These are phyloP conservation scores for Cladophialophora bantiana DNA, from an alignment of 2,329 filamentous ascomycete genomes.

Conservation along the genomic window DNA sequence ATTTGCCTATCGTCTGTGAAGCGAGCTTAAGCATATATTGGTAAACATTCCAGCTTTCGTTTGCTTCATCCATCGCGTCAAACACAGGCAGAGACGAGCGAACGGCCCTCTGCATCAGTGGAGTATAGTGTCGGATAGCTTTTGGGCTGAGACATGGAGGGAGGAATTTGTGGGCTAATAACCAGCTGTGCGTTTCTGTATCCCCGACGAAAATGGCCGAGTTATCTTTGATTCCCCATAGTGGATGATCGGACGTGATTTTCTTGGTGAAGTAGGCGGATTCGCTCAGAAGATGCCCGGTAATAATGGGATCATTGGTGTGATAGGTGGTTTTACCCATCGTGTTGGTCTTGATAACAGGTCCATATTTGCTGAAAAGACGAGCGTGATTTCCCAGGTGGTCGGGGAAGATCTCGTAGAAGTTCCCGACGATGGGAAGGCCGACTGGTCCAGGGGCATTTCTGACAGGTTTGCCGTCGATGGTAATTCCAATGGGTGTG, in stretches of 20 bases:
- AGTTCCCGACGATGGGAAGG: slow-evolving; percentile 58
- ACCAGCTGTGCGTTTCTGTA: slow-evolving; percentile 40
- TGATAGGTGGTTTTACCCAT: slow-evolving; percentile 60
- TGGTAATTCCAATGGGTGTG: no score
- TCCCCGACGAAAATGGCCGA: slow-evolving; percentile 46
- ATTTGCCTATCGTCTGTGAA: no score
- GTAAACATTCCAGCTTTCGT: no score
- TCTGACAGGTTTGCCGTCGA: no score
- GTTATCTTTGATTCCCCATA: slow-evolving; percentile 42
- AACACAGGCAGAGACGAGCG: no score
- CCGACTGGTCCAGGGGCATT: slow-evolving; percentile 33
- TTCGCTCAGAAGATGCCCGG: slow-evolving; percentile 52
- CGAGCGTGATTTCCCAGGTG: slow-evolving; percentile 65
- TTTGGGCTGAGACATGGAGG: slow-evolving; percentile 66
- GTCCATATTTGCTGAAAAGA: slow-evolving; percentile 61
- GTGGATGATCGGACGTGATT: slow-evolving; percentile 50
- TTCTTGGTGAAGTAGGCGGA: slow-evolving; percentile 57
- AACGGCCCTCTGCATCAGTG: slow-evolving; percentile 38
- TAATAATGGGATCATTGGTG: slow-evolving; percentile 59
- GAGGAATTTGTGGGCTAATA: slow-evolving; percentile 66
- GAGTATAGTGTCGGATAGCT: slow-evolving; percentile 67
- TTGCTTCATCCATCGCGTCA: no score
- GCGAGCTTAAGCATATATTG: no score
- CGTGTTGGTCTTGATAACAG: slow-evolving; percentile 60
- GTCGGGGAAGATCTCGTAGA: slow-evolving; percentile 64